A percentile compares a stretch with the other conserved stretches of the same genome.
These are phyloP conservation scores for Aspergillus asperescens DNA, from an alignment of 495 filamentous ascomycete species.

Conservation along the genomic window DNA sequence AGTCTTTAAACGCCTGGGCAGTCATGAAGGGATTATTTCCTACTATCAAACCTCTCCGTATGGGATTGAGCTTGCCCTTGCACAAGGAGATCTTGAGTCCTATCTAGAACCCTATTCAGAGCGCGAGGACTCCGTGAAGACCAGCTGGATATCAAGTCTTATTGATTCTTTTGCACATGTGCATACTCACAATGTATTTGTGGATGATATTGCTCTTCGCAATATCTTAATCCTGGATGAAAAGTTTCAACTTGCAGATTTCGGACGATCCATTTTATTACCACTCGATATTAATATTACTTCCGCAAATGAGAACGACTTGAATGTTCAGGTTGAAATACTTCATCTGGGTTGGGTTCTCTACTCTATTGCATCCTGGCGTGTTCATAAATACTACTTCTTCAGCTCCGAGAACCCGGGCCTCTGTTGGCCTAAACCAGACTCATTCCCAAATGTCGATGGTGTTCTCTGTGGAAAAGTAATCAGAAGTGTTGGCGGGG, in stretches of 20 bases:
- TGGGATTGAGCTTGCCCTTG: conserved; percentile 19
- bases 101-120: conserved; percentile 14
- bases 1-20: conserved; percentile 16
- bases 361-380: conserved; percentile 20
- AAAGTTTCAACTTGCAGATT: conserved; percentile 14
- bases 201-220: conserved; percentile 18
- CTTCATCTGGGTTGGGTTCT: conserved; percentile 20
- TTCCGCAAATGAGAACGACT: conserved; percentile 12
- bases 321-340: conserved; percentile 20
- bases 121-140: conserved; percentile 7
- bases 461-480: conserved; percentile 14
- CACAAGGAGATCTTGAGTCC: conserved; percentile 17
- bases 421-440: conserved; percentile 14
- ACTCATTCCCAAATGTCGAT: conserved; percentile 17
- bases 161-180: conserved; percentile 11
- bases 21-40: conserved; percentile 16
- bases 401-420: conserved; percentile 15
- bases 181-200: conserved; percentile 16
- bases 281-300: conserved; percentile 16
- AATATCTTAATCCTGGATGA: conserved; percentile 18
- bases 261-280: conserved; percentile 17
- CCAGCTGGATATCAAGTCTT: conserved; percentile 12
- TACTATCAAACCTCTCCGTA: conserved; percentile 15
- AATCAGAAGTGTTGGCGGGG: conserved; percentile 18
- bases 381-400: conserved; percentile 20